These are phyloP conservation scores for Yarrowia sp. DNA, from an alignment of 805 yeast genomes.

Conservation along the genomic window DNA sequence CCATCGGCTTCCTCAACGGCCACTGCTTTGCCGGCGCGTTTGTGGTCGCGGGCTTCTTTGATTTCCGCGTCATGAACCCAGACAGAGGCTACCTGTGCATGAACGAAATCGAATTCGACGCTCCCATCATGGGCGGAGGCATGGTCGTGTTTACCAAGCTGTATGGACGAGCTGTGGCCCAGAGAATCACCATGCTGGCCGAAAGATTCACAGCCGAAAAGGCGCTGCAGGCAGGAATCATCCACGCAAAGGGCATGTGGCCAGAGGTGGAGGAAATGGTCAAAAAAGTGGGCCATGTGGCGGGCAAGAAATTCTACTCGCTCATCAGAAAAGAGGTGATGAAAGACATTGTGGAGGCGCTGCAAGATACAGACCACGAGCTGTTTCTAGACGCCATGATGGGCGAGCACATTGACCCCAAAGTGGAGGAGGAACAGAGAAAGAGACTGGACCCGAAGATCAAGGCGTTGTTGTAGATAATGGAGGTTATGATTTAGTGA, in stretches of 20 bases:
- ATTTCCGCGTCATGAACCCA: conserved; percentile 53
- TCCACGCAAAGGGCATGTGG: conserved; percentile 50
- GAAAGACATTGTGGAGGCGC: not conserved
- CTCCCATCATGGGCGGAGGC: conserved; percentile 51
- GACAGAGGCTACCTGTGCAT: conserved; percentile 51
- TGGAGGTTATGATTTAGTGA: no score
- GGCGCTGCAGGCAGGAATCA: conserved; percentile 46
- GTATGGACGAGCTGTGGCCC: conserved; percentile 46
- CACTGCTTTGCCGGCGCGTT: conserved; percentile 55
- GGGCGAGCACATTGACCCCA: conserved; percentile 6
- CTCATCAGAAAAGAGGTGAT: conserved; percentile 10
- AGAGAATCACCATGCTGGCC: conserved; percentile 49
- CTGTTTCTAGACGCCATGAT: not conserved
- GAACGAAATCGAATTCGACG: conserved; percentile 53
- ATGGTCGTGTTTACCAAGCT: conserved; percentile 49
- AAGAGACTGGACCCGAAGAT: conserved; percentile 15
- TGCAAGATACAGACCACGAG: conserved; percentile 9
- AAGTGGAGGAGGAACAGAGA: conserved; percentile 8
- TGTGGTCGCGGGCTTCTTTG: conserved; percentile 51
- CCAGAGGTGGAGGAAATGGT: conserved; percentile 49
- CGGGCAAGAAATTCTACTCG: conserved; percentile 15
- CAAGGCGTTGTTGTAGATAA: not conserved
- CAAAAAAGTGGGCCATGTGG: conserved; percentile 35
- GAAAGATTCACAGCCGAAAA: conserved; percentile 48
- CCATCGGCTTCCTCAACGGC: conserved; percentile 52